phyloP scores from a whole-genome alignment of 768 basidiomycete species.

The Leccinum pellstonianum region DNA sequence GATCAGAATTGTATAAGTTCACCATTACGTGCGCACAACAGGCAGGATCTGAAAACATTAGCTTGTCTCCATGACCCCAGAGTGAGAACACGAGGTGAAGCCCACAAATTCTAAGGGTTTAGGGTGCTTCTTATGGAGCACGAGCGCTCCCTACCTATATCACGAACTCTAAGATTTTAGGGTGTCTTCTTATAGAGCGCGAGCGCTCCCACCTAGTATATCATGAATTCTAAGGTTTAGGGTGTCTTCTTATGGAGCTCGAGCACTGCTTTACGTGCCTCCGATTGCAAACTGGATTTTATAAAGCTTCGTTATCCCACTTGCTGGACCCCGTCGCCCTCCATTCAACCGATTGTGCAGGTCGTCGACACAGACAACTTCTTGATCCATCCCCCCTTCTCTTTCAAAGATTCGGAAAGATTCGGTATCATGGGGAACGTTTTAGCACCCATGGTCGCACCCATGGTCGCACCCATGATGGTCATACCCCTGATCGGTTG shows the following conservation, averaged over 20 bases:
- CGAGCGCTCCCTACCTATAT: too few relatives aligned
- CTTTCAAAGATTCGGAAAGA: background rate
- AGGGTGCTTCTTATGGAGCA: background rate
- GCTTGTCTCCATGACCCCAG: background rate
- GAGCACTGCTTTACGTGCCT: background rate
- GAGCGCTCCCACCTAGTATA: too few relatives aligned
- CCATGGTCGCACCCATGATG: too few relatives aligned
- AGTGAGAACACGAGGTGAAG: background rate
- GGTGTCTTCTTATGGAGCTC: background rate
- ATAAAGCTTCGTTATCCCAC: background rate
- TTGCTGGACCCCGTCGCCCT: too few relatives aligned
- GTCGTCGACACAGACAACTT: background rate
- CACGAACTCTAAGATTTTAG: background rate
- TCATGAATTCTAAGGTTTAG: background rate
- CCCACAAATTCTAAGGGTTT: background rate
- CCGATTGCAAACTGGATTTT: background rate
- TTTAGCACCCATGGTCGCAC: background rate
- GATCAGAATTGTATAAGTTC: background rate
- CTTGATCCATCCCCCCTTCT: too few relatives aligned
- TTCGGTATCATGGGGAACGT: constrained; percentile 7
- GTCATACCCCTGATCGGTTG: background rate
- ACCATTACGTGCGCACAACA: background rate
- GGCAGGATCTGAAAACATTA: background rate
- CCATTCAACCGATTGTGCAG: background rate
- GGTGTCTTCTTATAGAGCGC: background rate